phyloP scores from a whole-genome alignment of 495 filamentous ascomycete species.

The Neurospora sp. region DNA sequence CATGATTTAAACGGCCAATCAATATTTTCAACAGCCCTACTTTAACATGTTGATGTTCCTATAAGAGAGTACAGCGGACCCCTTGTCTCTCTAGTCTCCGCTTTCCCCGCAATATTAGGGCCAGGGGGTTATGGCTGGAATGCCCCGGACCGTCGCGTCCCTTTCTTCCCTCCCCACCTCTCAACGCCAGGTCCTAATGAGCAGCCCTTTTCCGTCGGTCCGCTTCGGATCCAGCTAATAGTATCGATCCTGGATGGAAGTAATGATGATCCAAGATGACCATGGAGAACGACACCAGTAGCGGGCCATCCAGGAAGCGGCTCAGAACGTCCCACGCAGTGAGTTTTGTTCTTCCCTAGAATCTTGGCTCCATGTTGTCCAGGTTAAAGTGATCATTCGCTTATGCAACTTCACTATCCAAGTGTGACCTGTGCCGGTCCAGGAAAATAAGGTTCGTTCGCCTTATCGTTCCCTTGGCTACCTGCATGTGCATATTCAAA shows the following conservation, averaged over 20 bases:
- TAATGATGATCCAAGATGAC: neutral
- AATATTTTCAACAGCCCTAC: neutral
- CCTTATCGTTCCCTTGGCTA: neutral
- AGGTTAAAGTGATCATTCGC: neutral
- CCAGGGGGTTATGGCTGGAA: neutral
- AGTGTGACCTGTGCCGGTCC: conserved; percentile 17
- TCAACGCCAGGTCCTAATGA: neutral
- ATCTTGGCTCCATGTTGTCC: neutral
- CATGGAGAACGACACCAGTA: conserved; percentile 4
- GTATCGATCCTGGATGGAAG: neutral
- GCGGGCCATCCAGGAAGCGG: conserved; percentile 15
- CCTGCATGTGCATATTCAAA: neutral
- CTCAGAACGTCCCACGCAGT: conserved; percentile 18
- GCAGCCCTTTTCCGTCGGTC: conserved; percentile 3
- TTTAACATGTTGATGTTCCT: neutral
- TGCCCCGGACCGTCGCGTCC: conserved; percentile 1
- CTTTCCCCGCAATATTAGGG: conserved; percentile 6
- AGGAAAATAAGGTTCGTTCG: conserved; percentile 15
- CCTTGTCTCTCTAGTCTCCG: neutral
- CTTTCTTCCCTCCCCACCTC: conserved; percentile 1
- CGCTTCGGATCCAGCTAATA: conserved; percentile 10
- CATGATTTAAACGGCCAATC: neutral
- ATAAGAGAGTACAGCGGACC: neutral
- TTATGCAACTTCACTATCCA: neutral
- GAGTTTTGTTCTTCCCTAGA: conserved; percentile 1